A percentile compares a stretch with the other conserved stretches of the same genome.
These are phyloP conservation scores for Chenopodium berlandieri DNA, from an alignment of 148 eudicot species.

Conservation along the genomic window DNA sequence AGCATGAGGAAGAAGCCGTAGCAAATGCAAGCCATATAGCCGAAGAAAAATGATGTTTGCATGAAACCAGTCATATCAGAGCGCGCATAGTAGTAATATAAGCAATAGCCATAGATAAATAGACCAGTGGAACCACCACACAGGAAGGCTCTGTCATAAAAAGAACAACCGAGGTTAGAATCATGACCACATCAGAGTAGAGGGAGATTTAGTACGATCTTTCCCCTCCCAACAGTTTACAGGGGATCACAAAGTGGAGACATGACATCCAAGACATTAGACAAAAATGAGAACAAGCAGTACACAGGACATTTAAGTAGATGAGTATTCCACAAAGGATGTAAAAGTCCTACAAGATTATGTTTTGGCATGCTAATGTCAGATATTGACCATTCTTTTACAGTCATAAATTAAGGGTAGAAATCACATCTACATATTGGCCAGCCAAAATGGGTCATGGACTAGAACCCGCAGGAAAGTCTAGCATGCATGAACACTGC, in stretches of 20 bases:
- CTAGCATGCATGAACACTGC: background rate
- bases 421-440: background rate
- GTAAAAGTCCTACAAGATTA: background rate
- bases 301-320: background rate
- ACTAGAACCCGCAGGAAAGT: background rate
- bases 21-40: slow-evolving; percentile 43
- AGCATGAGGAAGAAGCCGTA: slow-evolving; percentile 45
- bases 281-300: background rate
- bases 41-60: slow-evolving; percentile 43
- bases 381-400: background rate
- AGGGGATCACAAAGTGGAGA: background rate
- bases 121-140: slow-evolving; percentile 39
- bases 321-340: background rate
- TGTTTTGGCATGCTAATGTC: background rate
- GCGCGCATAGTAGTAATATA: slow-evolving; percentile 38
- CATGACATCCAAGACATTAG: background rate
- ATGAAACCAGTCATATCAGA: slow-evolving; percentile 41
- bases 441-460: background rate
- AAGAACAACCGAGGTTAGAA: slow-evolving; percentile 5
- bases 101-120: slow-evolving; percentile 38
- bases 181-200: background rate
- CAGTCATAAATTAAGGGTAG: background rate
- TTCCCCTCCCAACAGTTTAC: background rate
- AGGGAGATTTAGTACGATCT: background rate
- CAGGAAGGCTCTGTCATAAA: slow-evolving; percentile 31